Evolutionary conservation across 768 basidiomycete species (phyloP), one percentile per base, ranked within the genome.

Genomic region (Boletales sp.): DNA sequence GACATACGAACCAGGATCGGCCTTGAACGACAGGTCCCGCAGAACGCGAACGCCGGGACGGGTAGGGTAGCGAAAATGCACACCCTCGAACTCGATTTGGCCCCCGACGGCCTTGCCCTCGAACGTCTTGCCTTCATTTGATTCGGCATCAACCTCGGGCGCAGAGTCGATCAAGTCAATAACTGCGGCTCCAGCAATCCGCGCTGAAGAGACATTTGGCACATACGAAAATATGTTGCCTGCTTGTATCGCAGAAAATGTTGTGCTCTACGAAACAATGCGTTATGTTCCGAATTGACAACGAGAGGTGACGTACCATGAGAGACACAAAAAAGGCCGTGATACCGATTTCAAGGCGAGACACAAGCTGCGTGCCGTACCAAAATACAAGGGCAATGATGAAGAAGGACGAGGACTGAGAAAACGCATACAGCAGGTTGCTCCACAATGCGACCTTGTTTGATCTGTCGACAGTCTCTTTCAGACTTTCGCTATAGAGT

Each of bases 41-140:
- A 97, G 70, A 14, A 97, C 91, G 43, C 87, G 86, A 15, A 90
- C 83, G 57, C 81, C 82, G 38, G 90, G 87, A 38, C 94, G 77
- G 8, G 89, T 90, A 1, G 94, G 94, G 70, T 97, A 97, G 12
- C 89, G 82, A 80, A 97, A 97, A 63, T 85, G 81, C 27, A 95
- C 77, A 54, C 86, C 77, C 65, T 94, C 85, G 55, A 95, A 80
- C 19, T 76, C 78, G 50, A 95, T 82, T 51, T 81, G 83, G 12
- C 89, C 88, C 32, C 69, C 61, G 27, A 77, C 73, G n/a, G 69
- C 67, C 15, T 69, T 58, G 17, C 67, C 62, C 35, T 79, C 73
- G 17, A 84, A 57, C 0, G 56, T 58, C 60, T 82, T 82, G 50
- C 88, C 88, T 43, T 78, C 81, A 4, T 72, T 68, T 1, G 84